These are phyloP conservation scores for Monosporascus sp. DNA, from an alignment of 2,329 filamentous ascomycete genomes.

Conservation along the genomic window DNA sequence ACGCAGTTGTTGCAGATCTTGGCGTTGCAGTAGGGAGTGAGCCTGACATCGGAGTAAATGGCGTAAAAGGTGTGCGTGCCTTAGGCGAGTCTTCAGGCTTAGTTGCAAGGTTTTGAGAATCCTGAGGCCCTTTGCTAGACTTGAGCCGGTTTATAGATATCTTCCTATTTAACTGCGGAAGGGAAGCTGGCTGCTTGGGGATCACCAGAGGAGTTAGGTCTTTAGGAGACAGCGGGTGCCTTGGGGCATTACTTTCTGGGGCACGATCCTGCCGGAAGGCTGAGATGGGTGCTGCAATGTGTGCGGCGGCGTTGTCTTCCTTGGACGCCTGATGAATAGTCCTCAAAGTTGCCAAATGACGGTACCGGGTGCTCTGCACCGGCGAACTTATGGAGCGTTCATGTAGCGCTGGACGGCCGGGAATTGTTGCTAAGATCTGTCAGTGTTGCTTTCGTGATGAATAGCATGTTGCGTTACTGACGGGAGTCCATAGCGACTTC, in stretches of 20 bases:
- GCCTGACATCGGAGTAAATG: conserved; percentile 38
- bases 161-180: conserved; percentile 30
- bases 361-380: conserved; percentile 42
- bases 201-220: conserved; percentile 53
- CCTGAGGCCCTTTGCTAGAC: conserved; percentile 37
- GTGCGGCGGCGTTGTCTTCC: conserved; percentile 29
- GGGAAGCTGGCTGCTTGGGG: conserved; percentile 32
- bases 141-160: conserved; percentile 41
- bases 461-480: conserved; percentile 35
- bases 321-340: conserved; percentile 9
- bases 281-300: conserved; percentile 5
- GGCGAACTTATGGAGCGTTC: conserved; percentile 62
- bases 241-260: conserved; percentile 11
- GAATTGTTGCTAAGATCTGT: conserved; percentile 55
- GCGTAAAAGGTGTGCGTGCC: conserved; percentile 32
- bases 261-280: not conserved
- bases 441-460: conserved; percentile 10
- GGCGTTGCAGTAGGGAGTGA: conserved; percentile 37
- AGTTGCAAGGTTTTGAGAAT: conserved; percentile 33
- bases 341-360: conserved; percentile 30
- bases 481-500: conserved; percentile 65
- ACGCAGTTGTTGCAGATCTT: conserved; percentile 39
- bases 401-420: conserved; percentile 57
- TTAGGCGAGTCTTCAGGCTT: conserved; percentile 43
- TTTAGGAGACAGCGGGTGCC: conserved; percentile 45